phyloP scores from a whole-genome alignment of 2,329 filamentous ascomycete species.

The Dactylonectria estremocensis region DNA sequence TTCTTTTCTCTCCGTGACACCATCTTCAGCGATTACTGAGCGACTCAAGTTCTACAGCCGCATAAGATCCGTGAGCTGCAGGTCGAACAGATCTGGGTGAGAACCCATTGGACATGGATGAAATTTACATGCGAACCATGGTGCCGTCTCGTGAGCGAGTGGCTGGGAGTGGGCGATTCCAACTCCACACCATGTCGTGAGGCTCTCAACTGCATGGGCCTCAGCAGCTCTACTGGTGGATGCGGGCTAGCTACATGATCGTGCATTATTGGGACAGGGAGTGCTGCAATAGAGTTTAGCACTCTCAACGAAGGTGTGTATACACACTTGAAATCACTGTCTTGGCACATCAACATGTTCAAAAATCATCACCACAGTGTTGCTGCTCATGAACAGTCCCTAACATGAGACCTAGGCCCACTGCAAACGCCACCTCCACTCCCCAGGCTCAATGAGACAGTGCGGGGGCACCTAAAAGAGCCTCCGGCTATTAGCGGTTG shows the following conservation, averaged over 20 bases:
- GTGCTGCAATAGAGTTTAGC: not conserved
- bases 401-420: not conserved
- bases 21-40: not conserved
- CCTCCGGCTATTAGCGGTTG: constrained; percentile 1
- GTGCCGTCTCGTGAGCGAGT: not conserved
- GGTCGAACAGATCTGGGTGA: not conserved
- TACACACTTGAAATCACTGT: not conserved
- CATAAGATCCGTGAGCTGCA: not conserved
- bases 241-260: not conserved
- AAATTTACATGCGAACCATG: not conserved
- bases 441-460: constrained; percentile 2
- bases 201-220: not conserved
- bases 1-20: not conserved
- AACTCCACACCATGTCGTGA: not conserved
- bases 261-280: not conserved
- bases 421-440: not conserved
- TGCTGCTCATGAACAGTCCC: not conserved
- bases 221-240: not conserved
- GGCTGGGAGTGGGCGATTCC: not conserved
- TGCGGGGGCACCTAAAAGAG: constrained; percentile 3
- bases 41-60: not conserved
- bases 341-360: not conserved
- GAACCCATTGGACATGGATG: not conserved
- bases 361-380: not conserved
- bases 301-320: not conserved